Percentiles rank a stretch among this genome's conserved stretches.
phyloP scores from a whole-genome alignment of 2,329 filamentous ascomycete species.

The Neopestalotiopsis sp. region DNA sequence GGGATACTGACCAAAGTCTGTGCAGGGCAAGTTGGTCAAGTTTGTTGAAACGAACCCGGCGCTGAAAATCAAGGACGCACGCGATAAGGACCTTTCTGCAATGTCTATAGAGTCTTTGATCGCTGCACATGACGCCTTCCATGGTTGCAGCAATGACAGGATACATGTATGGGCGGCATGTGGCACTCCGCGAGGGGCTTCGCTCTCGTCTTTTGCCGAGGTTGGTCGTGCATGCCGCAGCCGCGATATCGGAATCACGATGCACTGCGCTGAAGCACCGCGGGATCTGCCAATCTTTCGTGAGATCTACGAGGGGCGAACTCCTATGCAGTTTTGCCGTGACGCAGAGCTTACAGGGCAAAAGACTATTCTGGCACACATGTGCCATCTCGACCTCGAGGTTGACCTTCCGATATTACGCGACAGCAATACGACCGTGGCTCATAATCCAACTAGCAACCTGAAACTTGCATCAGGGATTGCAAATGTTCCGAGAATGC shows the following conservation, averaged over 20 bases:
- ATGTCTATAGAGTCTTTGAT: constrained; percentile 42
- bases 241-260: constrained; percentile 49
- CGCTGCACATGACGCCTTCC: constrained; percentile 34
- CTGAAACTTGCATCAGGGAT: constrained; percentile 58
- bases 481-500: constrained; percentile 50
- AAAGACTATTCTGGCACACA: constrained; percentile 55
- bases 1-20: neutral
- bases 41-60: constrained; percentile 39
- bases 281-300: constrained; percentile 44
- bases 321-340: constrained; percentile 50
- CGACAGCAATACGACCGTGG: constrained; percentile 49
- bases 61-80: constrained; percentile 39
- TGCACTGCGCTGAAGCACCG: constrained; percentile 51
- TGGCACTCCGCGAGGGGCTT: constrained; percentile 51
- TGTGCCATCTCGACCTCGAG: constrained; percentile 53
- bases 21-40: constrained; percentile 43
- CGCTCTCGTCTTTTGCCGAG: constrained; percentile 41
- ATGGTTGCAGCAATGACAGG: constrained; percentile 43
- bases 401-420: constrained; percentile 45
- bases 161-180: constrained; percentile 54
- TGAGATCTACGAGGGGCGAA: constrained; percentile 41
- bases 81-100: constrained; percentile 41
- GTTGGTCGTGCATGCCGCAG: constrained; percentile 46
- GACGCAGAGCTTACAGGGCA: constrained; percentile 43
- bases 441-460: constrained; percentile 58